phyloP scores from a whole-genome alignment of 2,329 filamentous ascomycete species.

The Penicillium occitanis region DNA sequence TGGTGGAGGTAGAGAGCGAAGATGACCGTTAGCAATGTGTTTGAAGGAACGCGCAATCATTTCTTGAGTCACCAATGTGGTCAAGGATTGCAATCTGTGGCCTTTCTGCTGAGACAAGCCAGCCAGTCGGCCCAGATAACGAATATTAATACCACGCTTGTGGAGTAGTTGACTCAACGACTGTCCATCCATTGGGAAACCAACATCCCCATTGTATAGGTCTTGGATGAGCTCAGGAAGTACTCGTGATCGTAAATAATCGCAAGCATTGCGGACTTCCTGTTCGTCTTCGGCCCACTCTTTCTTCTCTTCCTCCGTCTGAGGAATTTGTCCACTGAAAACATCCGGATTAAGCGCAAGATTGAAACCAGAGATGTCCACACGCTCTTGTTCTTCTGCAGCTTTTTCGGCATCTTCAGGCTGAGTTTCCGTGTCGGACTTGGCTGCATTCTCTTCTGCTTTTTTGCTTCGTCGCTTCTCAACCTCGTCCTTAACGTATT shows the following conservation, averaged over 20 bases:
- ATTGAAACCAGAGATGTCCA: conserved; percentile 83
- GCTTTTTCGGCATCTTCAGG: conserved; percentile 45
- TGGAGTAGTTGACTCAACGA: conserved; percentile 86
- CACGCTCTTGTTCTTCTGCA: conserved; percentile 61
- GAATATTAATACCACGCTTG: conserved; percentile 94
- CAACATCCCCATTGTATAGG: conserved; percentile 85
- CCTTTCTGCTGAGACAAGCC: conserved; percentile 66
- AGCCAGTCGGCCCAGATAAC: conserved; percentile 87
- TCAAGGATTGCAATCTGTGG: conserved; percentile 72
- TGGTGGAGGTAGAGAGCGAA: conserved; percentile 75
- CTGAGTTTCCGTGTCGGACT: conserved; percentile 43
- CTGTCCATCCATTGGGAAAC: conserved; percentile 97
- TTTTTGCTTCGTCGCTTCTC: conserved; percentile 57
- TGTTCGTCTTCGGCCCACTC: conserved; percentile 81
- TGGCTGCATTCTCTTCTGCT: conserved; percentile 38
- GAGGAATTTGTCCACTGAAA: conserved; percentile 87
- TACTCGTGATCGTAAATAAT: conserved; percentile 71
- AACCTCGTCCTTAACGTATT: conserved; percentile 80
- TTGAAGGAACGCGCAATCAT: conserved; percentile 97
- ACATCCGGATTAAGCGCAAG: conserved; percentile 93
- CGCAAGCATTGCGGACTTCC: conserved; percentile 80
- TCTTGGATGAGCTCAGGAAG: conserved; percentile 86
- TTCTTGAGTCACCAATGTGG: conserved; percentile 77
- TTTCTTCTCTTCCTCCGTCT: conserved; percentile 85
- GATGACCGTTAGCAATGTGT: conserved; percentile 76